phyloP scores from a whole-genome alignment of 2,329 filamentous ascomycete species.

The Fusarium chlamydosporum region DNA sequence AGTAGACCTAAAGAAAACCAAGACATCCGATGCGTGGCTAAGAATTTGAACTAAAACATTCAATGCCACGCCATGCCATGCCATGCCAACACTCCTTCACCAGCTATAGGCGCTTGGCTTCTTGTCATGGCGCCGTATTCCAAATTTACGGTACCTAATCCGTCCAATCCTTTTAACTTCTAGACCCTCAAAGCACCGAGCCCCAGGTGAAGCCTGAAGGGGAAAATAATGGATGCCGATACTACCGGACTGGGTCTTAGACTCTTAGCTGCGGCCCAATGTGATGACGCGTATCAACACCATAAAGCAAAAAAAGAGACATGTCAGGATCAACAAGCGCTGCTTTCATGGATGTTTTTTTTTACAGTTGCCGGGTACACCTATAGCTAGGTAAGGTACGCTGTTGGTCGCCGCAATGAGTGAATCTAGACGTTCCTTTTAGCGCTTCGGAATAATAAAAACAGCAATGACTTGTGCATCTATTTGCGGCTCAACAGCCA shows the following conservation, averaged over 20 bases:
- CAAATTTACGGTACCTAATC: slow-evolving; percentile 4
- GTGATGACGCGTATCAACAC: slow-evolving; percentile 47
- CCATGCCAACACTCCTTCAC: slow-evolving; percentile 3
- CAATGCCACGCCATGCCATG: slow-evolving; percentile 4
- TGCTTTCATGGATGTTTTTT: neutral
- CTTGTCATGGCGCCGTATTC: slow-evolving; percentile 17
- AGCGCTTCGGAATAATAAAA: slow-evolving; percentile 24
- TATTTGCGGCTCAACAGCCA: slow-evolving; percentile 37
- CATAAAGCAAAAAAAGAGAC: slow-evolving; percentile 5
- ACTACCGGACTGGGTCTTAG: slow-evolving; percentile 42
- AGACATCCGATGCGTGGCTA: slow-evolving; percentile 26
- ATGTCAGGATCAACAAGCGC: slow-evolving; percentile 29
- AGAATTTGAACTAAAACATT: slow-evolving; percentile 6
- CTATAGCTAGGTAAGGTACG: neutral
- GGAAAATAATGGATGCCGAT: slow-evolving; percentile 37
- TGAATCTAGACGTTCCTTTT: slow-evolving; percentile 8
- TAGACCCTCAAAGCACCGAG: slow-evolving; percentile 22
- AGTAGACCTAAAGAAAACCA: neutral
- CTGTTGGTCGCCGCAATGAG: slow-evolving; percentile 6
- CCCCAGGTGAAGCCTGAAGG: slow-evolving; percentile 33
- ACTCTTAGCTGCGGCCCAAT: slow-evolving; percentile 43
- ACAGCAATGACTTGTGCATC: slow-evolving; percentile 5
- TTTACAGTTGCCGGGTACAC: neutral
- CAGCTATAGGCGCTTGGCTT: slow-evolving; percentile 24
- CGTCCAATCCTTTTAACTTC: slow-evolving; percentile 11